Conservation (phyloP, 192 early-diverging fungal genomes). For the Backusella sp. region DNA sequence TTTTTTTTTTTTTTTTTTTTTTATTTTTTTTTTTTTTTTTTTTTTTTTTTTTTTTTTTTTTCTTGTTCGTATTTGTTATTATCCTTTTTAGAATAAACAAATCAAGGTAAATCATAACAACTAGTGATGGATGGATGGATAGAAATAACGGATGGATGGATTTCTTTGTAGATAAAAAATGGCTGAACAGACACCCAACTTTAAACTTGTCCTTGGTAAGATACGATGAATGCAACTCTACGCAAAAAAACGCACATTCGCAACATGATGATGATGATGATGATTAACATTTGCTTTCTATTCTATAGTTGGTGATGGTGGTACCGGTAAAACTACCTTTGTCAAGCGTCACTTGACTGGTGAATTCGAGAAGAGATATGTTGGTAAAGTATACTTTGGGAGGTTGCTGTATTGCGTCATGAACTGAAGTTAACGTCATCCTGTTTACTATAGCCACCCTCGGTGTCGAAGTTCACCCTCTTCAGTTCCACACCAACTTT, state of each 20-base stretch:
- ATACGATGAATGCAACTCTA: too few relatives aligned
- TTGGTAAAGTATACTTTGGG: conserved; percentile 59
- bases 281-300: background rate
- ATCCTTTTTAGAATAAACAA: background rate
- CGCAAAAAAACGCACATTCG: too few relatives aligned
- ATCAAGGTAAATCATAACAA: background rate
- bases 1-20: too few relatives aligned
- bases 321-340: conserved; percentile 99
- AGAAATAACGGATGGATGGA: background rate
- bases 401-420: background rate
- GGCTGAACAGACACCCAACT: conserved; percentile 59
- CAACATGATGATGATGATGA: too few relatives aligned
- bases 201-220: conserved; percentile 90
- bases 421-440: background rate
- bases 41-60: background rate
- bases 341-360: conserved; percentile 99
- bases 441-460: conserved; percentile 75
- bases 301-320: conserved; percentile 94
- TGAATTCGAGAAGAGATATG: conserved; percentile 99
- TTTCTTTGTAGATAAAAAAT: conserved; percentile 6
- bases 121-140: background rate
- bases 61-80: background rate
- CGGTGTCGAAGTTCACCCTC: conserved; percentile 99
- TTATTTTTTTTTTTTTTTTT: too few relatives aligned
- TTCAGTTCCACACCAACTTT: conserved; percentile 97